Base-by-base conservation (phyloP, 441 rosid genomes). In the Adansonia rubrostipa region DNA sequence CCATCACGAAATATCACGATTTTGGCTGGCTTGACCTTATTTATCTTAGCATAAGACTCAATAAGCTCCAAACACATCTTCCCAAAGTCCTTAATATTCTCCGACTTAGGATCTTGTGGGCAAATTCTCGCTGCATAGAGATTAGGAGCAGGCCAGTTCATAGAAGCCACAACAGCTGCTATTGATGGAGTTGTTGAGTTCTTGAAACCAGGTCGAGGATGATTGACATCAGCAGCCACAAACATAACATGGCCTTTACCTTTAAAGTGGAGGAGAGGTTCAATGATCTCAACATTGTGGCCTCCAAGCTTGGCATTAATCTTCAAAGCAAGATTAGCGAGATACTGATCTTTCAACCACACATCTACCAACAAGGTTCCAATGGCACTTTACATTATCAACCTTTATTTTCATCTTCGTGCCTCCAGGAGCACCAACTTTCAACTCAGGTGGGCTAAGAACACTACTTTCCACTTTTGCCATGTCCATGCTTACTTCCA, bases 231-330 rank as follows among this genome's bases (percentile, higher is more conserved):
- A 51, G 95, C 97, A 10, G 96, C 96, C 0, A 95, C 77, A 54
- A 93, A 95, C 97, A 91, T 95, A 36, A 92, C 95, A 68, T 84
- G 82, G 20, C 82, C 87, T 1, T 82, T 78, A 74, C 74, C 77
- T 7, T 57, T 78, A 3, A 93, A 86, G 83, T 71, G 85, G 0
- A 90, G 87, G 33, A 92, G 88, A 48, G 60, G 73, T 44, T 88
- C 89, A 64, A 80, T 65, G 17, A 95, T 89, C 88, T 92, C 97
- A 0, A 84, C 89, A 17, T 95, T 95, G 83, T 92, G 91, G 53
- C 99, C 99, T 44, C 99, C 97, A n/a, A 95, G 94, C 82, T 92
- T 95, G 0, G 97, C 97, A 58, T 95, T 95, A 74, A 95, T 92
- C 86, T 91, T 95, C 58, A 95, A 91, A 11, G 91, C 93, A 19